Evolutionary conservation across 1,284 basidiomycete genomes (phyloP), one percentile per base, ranked within the genome.

Genomic region (Rhodotorula sp.): DNA sequence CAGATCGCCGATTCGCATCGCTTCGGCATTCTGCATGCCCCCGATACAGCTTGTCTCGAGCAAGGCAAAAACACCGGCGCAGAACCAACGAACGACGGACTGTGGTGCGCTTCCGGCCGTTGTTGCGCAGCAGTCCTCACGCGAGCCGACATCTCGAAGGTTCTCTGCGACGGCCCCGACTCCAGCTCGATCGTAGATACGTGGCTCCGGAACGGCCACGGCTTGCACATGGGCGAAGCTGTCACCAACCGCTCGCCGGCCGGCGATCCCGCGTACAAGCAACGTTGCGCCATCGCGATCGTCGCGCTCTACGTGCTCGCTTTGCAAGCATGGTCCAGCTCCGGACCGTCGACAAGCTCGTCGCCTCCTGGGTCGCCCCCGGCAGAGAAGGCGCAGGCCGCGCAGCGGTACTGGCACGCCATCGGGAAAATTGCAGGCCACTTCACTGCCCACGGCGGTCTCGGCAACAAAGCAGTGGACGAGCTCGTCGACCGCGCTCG

Each of bases 391-490:
- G 26, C n/a, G 2, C 39, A 60, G 26, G 46, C 64, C 54, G 68
- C 73, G 23, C 63, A 72, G 47, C 23, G 20, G 5, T 67, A 69
- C 59, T 76, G 68, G 73, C 23, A n/a, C 3, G 59, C 68, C 23
- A 71, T 76, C 46, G 39, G 65, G 6, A 34, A 43, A n/a, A 47
- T 76, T 34, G 70, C 70, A 15, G 21, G 54, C 31, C 60, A 31
- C 12, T 58, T n/a, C 26, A 51, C 49, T 3, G 29, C 51, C 1
- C 48, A 43, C 26, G 70, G 65, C 26, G 57, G 57, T 1, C 63
- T 74, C 60, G 72, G 74, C 7, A 74, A 71, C 52, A 73, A 72
- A 47, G 74, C 74, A 46, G 71, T 65, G 5, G 76, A 78, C 48
- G 74, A 77, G 59, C 57, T 78, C 12, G 72, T 77, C 12, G 54